A percentile compares a stretch with the other conserved stretches of the same genome.
Conservation (phyloP, 768 basidiomycete genomes). For the Ramaria sp. region DNA sequence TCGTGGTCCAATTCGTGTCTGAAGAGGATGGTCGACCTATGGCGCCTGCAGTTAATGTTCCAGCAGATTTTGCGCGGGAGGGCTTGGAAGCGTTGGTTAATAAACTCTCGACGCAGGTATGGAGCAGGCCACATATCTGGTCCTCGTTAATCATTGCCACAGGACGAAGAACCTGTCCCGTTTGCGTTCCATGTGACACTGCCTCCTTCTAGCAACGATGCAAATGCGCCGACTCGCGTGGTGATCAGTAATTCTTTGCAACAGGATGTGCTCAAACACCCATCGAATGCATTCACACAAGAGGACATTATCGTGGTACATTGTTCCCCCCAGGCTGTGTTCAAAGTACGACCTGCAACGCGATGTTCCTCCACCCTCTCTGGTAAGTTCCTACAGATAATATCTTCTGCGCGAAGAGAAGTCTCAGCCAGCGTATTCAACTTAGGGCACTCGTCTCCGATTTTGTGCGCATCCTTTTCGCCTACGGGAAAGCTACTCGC, state of each 20-base stretch:
- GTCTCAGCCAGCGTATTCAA: background rate
- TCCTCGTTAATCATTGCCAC: background rate
- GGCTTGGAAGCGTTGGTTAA: conserved; percentile 85
- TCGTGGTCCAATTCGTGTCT: conserved; percentile 88
- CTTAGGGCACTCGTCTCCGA: conserved; percentile 82
- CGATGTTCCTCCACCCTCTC: conserved; percentile 88
- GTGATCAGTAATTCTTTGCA: conserved; percentile 80
- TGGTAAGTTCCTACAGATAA: conserved; percentile 31
- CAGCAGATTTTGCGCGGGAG: conserved; percentile 76
- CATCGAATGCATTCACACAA: conserved; percentile 59
- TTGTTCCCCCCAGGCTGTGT: conserved; percentile 94
- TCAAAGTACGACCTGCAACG: conserved; percentile 87
- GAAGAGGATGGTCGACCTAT: conserved; percentile 75
- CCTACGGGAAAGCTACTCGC: conserved; percentile 87
- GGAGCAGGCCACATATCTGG: conserved; percentile 14
- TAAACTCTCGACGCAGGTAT: conserved; percentile 65
- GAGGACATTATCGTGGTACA: conserved; percentile 85
- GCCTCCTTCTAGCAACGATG: conserved; percentile 39
- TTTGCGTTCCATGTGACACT: conserved; percentile 82
- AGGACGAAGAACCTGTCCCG: conserved; percentile 85
- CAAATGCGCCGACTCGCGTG: conserved; percentile 56
- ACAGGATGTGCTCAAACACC: conserved; percentile 65
- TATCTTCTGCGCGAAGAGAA: background rate
- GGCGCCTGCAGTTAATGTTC: conserved; percentile 82
- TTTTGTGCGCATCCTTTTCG: conserved; percentile 91